These are phyloP conservation scores for Oryza glumipatula DNA, from an alignment of 176 grass and related monocot genomes.

Conservation along the genomic window DNA sequence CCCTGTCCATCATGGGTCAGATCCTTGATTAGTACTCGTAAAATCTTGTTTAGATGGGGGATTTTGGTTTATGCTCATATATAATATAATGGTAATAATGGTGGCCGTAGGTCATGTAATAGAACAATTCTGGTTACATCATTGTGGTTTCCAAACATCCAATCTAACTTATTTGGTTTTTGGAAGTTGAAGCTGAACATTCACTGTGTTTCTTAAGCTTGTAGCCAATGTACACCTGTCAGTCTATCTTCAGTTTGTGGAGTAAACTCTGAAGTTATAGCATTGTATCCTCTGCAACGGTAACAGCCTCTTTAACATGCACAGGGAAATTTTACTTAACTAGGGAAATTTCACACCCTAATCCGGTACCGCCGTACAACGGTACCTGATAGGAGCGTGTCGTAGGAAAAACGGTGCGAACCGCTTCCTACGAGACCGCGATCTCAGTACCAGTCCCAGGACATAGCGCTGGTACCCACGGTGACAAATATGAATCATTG, in stretches of 20 bases:
- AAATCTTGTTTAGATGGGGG: slow-evolving; percentile 3
- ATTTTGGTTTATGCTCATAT: slow-evolving; percentile 39
- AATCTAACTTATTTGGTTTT: not conserved
- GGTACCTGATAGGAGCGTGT: no score
- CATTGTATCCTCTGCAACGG: not conserved
- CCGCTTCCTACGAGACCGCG: no score
- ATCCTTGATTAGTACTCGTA: slow-evolving; percentile 23
- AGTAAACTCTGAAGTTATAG: not conserved
- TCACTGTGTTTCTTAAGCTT: not conserved
- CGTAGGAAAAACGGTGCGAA: no score
- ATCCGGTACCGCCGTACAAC: no score
- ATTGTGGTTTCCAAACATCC: not conserved
- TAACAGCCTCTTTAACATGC: not conserved
- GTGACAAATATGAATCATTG: no score
- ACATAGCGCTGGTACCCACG: no score
- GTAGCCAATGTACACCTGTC: not conserved
- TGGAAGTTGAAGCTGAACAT: not conserved
- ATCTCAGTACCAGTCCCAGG: no score
- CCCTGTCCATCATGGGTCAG: not conserved
- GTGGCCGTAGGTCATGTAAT: not conserved
- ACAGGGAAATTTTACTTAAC: not conserved
- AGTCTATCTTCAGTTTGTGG: not conserved
- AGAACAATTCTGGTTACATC: slow-evolving; percentile 12
- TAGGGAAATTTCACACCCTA: no score
- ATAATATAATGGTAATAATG: slow-evolving; percentile 19